Conservation (phyloP, 257 asterid genomes). For the Fraxinus anomala region DNA sequence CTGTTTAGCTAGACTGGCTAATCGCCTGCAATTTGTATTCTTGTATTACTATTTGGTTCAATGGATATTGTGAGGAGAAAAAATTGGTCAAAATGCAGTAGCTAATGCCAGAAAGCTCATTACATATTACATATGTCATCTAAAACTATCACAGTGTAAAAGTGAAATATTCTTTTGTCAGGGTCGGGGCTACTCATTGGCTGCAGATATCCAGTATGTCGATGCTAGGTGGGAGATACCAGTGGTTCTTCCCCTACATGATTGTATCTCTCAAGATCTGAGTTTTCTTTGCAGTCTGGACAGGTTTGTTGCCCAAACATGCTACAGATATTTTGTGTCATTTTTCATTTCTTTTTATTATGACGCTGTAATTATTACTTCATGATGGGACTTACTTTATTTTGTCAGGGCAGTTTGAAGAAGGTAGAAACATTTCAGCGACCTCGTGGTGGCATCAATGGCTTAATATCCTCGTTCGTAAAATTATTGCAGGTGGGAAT, state of each 20-base stretch:
- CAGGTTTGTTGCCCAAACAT: constrained; percentile 48
- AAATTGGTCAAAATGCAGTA: neutral
- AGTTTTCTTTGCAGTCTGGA: constrained; percentile 70
- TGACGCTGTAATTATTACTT: constrained; percentile 25
- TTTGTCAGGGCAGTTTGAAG: constrained; percentile 69
- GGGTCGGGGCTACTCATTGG: constrained; percentile 91
- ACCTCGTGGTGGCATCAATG: constrained; percentile 68
- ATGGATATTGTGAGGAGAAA: constrained; percentile 8
- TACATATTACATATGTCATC: neutral
- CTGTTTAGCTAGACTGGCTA: neutral
- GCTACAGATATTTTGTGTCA: neutral
- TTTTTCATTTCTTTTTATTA: neutral
- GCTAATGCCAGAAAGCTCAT: neutral
- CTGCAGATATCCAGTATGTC: constrained; percentile 88
- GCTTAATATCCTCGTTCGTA: constrained; percentile 82
- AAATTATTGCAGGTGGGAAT: constrained; percentile 72
- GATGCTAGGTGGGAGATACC: constrained; percentile 90
- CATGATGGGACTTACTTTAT: constrained; percentile 32
- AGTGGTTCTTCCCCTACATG: constrained; percentile 85
- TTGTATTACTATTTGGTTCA: neutral
- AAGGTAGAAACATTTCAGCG: constrained; percentile 52
- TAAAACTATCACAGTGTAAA: neutral
- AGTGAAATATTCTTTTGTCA: constrained; percentile 30
- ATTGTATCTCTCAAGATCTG: constrained; percentile 80
- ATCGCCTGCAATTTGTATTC: neutral